These are phyloP conservation scores for Setomelanomma holmii DNA, from an alignment of 2,329 filamentous ascomycete species.

Conservation along the genomic window DNA sequence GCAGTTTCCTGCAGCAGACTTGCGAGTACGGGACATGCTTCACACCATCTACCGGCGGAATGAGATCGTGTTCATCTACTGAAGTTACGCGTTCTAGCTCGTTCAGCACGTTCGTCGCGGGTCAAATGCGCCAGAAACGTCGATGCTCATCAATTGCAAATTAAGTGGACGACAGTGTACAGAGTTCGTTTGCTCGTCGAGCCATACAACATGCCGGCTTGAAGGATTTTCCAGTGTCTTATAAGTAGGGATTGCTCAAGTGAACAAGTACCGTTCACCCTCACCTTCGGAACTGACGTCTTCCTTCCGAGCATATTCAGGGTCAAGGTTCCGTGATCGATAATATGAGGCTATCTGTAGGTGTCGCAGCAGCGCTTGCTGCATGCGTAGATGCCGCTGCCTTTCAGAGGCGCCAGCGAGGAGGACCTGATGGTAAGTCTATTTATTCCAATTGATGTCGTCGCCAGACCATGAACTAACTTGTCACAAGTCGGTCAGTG, in stretches of 20 bases:
- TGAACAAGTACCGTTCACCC: constrained; percentile 5
- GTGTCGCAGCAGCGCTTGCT: constrained; percentile 31
- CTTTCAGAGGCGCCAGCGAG: constrained; percentile 30
- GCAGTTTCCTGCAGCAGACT: constrained; percentile 1
- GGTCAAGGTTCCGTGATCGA: constrained; percentile 3
- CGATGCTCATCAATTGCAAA: constrained; percentile 39
- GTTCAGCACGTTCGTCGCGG: constrained; percentile 17
- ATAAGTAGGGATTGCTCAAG: constrained; percentile 30
- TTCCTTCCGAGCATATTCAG: not conserved
- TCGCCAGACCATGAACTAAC: no score
- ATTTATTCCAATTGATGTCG: not conserved
- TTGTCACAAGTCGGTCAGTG: constrained; percentile 34
- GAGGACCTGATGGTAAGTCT: constrained; percentile 32
- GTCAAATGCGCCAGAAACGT: constrained; percentile 21
- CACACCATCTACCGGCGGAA: constrained; percentile 24
- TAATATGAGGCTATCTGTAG: constrained; percentile 33
- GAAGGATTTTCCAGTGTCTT: constrained; percentile 11
- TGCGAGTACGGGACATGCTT: constrained; percentile 8
- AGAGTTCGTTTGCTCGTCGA: constrained; percentile 12
- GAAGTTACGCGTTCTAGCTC: constrained; percentile 24
- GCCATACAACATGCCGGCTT: constrained; percentile 3
- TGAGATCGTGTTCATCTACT: constrained; percentile 24
- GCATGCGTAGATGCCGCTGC: constrained; percentile 28
- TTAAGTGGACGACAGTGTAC: constrained; percentile 34
- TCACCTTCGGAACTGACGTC: constrained; percentile 7